Conservation (phyloP, 305 asterid genomes). For the Solanum hybrid region DNA sequence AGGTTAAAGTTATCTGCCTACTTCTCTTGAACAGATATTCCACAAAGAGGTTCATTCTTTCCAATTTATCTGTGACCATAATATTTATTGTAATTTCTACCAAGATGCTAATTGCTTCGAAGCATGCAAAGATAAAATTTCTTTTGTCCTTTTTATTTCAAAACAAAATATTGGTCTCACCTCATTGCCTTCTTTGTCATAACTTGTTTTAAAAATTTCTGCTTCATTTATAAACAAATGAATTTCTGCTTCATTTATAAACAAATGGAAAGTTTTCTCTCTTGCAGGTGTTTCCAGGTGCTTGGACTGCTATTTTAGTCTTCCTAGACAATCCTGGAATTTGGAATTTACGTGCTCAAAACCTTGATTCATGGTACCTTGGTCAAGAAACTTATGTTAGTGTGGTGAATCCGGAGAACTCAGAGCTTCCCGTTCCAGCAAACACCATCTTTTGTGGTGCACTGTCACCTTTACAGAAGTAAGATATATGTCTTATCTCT, state of each 20-base stretch:
- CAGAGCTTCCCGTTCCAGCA: constrained; percentile 61
- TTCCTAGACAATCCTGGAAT: constrained; percentile 76
- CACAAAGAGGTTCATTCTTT: not conserved
- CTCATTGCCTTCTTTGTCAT: not conserved
- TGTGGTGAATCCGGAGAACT: constrained; percentile 56
- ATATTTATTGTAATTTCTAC: no score
- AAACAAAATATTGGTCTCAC: not conserved
- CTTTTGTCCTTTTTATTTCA: not conserved
- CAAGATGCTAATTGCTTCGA: not conserved
- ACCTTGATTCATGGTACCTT: constrained; percentile 88
- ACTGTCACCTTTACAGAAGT: constrained; percentile 67
- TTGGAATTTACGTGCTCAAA: constrained; percentile 84
- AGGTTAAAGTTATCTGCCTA: constrained; percentile 30
- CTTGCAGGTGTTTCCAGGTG: constrained; percentile 73
- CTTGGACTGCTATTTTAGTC: constrained; percentile 83
- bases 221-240: not conserved
- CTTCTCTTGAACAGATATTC: not conserved
- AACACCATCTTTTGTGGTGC: constrained; percentile 72
- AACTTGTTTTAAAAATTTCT: not conserved
- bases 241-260: not conserved
- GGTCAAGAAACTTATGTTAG: constrained; percentile 77
- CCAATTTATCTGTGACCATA: not conserved
- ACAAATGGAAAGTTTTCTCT: not conserved
- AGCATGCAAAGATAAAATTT: not conserved
- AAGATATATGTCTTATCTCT: constrained; percentile 16